Evolutionary conservation across 2,329 filamentous ascomycete species (phyloP), one percentile per base, ranked within the genome.

Genomic region (Fusarium denticulatum): DNA sequence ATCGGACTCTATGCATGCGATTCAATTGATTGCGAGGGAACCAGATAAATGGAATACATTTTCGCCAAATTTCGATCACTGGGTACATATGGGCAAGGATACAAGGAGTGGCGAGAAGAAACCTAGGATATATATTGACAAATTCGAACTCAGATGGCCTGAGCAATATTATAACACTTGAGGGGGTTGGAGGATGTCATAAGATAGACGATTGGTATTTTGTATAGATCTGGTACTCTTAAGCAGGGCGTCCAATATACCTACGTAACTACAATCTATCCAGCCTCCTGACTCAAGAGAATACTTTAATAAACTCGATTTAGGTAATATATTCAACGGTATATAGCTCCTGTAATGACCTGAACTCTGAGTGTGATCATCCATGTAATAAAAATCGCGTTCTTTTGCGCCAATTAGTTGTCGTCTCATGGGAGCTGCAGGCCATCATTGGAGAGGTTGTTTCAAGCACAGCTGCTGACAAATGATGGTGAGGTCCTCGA

Each of bases 151-250:
- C 18, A 22, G 18, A 26, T 37, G 49, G 32, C 49, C 24, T 15
- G 6, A 37, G n/a, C 9, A 37, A 4, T 37, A 36, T 5, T 9
- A 53, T 22, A 20, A 14, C 2, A 53, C 32, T 22, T 53, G 7
- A 36, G 1, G 18, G 9, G 3, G 4, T 10, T 10, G 11, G 7
- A 6, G 11, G 11, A 14, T 15, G 12, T 9, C 5, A 22, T 12
- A 47, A 7, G 6, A 11, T 24, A 18, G 22, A 32, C 15, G 34
- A 36, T 37, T 20, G 36, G 5, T 37, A 20, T 37, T 37, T 20
- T 11, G 36, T 20, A 20, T 11, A 36, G 34, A 36, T 37, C 39
- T 7, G 7, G 22, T 14, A 40, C 7, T 40, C 6, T n/a, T 6
- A 42, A n/a, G 7, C 14, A 15, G n/a, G 22, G 40, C 40, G 14